Evolutionary conservation across 2,329 filamentous ascomycete genomes (phyloP).

Genomic region (Polychaeton citri): DNA sequence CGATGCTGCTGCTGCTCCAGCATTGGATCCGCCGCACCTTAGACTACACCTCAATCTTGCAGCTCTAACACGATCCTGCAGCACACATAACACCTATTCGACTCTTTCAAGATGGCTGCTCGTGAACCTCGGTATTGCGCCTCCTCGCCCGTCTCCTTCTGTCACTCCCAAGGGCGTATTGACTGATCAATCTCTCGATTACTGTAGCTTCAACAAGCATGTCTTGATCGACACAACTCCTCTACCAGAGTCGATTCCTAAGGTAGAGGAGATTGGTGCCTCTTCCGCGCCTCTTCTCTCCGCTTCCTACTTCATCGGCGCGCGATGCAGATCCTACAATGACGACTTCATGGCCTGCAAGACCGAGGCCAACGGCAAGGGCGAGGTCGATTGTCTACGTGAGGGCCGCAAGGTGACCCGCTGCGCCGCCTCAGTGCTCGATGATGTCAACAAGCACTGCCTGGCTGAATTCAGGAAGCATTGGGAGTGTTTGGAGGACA

Average conservation of each 20-base stretch:
- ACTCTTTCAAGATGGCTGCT: conserved; percentile 42
- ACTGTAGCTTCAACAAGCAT: conserved; percentile 76
- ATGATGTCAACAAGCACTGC: conserved; percentile 93
- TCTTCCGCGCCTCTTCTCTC: conserved; percentile 86
- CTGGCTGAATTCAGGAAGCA: conserved; percentile 81
- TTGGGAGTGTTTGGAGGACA: conserved; percentile 91
- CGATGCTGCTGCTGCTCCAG: background rate
- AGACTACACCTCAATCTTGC: too few relatives aligned
- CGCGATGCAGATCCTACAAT: conserved; percentile 87
- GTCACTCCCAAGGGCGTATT: background rate
- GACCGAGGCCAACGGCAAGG: conserved; percentile 77
- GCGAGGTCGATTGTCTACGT: conserved; percentile 89
- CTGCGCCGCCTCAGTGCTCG: conserved; percentile 91
- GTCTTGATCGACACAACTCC: conserved; percentile 92
- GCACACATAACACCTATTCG: background rate
- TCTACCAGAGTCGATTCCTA: conserved; percentile 79
- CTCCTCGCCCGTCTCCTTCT: too few relatives aligned
- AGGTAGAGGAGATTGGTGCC: conserved; percentile 84
- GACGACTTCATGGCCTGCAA: conserved; percentile 99
- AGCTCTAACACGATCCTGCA: background rate
- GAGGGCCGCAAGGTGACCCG: conserved; percentile 93
- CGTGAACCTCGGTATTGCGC: conserved; percentile 43
- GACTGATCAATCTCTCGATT: conserved; percentile 4
- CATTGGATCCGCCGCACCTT: background rate
- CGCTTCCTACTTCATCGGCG: conserved; percentile 92